Evolutionary conservation across 2,329 filamentous ascomycete species (phyloP).

Genomic region (Whalleya microplaca): DNA sequence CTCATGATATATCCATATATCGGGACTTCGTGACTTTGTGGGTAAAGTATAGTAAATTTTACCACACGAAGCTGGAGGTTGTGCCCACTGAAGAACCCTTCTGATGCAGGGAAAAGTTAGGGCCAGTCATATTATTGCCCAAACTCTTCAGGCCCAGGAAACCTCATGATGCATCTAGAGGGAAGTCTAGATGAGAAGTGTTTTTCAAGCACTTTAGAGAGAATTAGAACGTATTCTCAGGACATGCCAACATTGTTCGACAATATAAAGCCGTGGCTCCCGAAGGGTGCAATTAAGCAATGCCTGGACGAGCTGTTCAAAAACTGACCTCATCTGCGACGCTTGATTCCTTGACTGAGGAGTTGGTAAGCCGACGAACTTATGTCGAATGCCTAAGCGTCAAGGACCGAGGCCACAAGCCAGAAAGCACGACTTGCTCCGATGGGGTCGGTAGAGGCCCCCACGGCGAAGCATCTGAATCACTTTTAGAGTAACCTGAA

Average conservation of each 20-base stretch:
- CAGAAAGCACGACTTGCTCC: constrained; percentile 38
- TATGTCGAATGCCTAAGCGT: constrained; percentile 54
- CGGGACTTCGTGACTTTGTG: too few species aligned
- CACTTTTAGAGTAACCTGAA: neutral
- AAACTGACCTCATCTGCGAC: constrained; percentile 56
- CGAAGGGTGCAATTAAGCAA: constrained; percentile 58
- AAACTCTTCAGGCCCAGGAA: too few species aligned
- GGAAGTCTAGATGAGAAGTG: too few species aligned
- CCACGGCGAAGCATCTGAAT: constrained; percentile 21
- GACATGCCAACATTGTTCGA: constrained; percentile 57
- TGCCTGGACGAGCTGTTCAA: constrained; percentile 53
- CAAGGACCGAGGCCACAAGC: constrained; percentile 49
- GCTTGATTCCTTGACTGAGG: constrained; percentile 58
- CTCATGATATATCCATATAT: too few species aligned
- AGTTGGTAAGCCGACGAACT: constrained; percentile 38
- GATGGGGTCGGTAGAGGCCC: constrained; percentile 18
- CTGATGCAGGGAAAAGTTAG: too few species aligned
- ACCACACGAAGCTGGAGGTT: too few species aligned
- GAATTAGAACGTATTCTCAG: constrained; percentile 48
- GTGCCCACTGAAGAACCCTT: too few species aligned
- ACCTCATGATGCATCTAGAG: too few species aligned
- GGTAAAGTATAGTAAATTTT: too few species aligned
- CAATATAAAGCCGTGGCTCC: constrained; percentile 52
- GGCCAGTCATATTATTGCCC: too few species aligned
- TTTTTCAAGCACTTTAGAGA: too few species aligned